Conservation (phyloP, 2,329 filamentous ascomycete genomes). For the Herpotrichia juniperi region DNA sequence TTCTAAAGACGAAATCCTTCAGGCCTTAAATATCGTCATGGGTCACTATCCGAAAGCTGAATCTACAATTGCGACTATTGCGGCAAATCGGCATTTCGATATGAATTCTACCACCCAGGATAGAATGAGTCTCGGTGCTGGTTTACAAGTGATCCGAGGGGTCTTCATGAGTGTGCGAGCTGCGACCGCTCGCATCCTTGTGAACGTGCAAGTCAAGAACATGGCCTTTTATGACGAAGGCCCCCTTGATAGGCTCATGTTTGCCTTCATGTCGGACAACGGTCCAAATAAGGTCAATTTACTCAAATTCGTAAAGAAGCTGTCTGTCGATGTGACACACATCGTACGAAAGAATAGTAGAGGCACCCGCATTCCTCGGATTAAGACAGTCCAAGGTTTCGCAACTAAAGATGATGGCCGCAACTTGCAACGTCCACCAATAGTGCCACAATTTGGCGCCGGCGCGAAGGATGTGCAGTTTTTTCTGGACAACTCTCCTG, state of each 20-base stretch:
- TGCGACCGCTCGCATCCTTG: slow-evolving; percentile 60
- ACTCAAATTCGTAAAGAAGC: slow-evolving; percentile 44
- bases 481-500: slow-evolving; percentile 20
- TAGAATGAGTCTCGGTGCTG: slow-evolving; percentile 51
- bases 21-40: slow-evolving; percentile 65
- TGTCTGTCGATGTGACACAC: slow-evolving; percentile 45
- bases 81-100: slow-evolving; percentile 54
- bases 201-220: slow-evolving; percentile 67
- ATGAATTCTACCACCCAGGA: slow-evolving; percentile 50
- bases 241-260: slow-evolving; percentile 39
- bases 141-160: slow-evolving; percentile 63
- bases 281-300: slow-evolving; percentile 27
- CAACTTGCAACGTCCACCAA: slow-evolving; percentile 19
- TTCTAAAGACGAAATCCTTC: slow-evolving; percentile 56
- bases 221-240: slow-evolving; percentile 60
- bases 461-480: slow-evolving; percentile 31
- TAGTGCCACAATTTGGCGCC: slow-evolving; percentile 16
- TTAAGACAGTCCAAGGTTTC: slow-evolving; percentile 48
- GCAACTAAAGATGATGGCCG: slow-evolving; percentile 46
- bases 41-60: slow-evolving; percentile 54
- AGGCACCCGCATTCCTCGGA: slow-evolving; percentile 36
- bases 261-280: slow-evolving; percentile 17
- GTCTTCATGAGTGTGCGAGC: slow-evolving; percentile 66
- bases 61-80: slow-evolving; percentile 51
- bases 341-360: slow-evolving; percentile 41